A percentile compares a stretch with the other conserved stretches of the same genome.
phyloP scores from a whole-genome alignment of 108 stramenopile genomes.

The Skeletonema marinoi region DNA sequence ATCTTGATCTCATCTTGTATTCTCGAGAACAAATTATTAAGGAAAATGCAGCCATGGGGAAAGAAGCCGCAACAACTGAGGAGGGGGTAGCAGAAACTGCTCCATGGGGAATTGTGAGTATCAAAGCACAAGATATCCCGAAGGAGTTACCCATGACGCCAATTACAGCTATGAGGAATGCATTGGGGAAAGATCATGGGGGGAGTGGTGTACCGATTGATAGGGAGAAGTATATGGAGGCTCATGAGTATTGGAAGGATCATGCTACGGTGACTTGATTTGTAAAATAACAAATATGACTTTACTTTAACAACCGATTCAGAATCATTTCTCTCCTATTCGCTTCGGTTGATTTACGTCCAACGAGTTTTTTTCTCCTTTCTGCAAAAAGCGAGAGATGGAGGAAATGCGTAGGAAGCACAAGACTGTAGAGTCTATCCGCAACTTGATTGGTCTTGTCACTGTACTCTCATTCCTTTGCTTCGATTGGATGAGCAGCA shows the following conservation, averaged over 20 bases:
- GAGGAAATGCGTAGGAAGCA: slow-evolving; percentile 30
- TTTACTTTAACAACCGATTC: not conserved
- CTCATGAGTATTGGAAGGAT: slow-evolving; percentile 85
- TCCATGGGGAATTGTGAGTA: slow-evolving; percentile 97
- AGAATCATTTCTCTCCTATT: not conserved
- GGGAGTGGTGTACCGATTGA: slow-evolving; percentile 86
- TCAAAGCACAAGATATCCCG: slow-evolving; percentile 95
- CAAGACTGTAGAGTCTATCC: slow-evolving; percentile 21
- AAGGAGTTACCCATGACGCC: slow-evolving; percentile 96
- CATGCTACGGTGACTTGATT: slow-evolving; percentile 65
- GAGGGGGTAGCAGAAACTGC: slow-evolving; percentile 44
- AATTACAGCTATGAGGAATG: slow-evolving; percentile 98
- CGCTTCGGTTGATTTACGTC: no score
- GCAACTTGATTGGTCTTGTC: slow-evolving; percentile 28
- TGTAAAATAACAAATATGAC: not conserved
- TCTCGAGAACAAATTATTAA: slow-evolving; percentile 92
- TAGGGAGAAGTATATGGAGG: slow-evolving; percentile 80
- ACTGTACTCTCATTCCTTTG: slow-evolving; percentile 22
- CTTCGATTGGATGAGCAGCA: slow-evolving; percentile 13
- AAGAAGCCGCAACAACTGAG: slow-evolving; percentile 22
- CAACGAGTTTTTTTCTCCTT: no score
- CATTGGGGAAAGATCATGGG: slow-evolving; percentile 93
- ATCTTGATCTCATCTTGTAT: slow-evolving; percentile 94
- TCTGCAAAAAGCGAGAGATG: slow-evolving; percentile 38
- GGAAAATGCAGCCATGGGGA: slow-evolving; percentile 84